phyloP scores from a whole-genome alignment of 345 rosid species.

The Dimocarpus longan region DNA sequence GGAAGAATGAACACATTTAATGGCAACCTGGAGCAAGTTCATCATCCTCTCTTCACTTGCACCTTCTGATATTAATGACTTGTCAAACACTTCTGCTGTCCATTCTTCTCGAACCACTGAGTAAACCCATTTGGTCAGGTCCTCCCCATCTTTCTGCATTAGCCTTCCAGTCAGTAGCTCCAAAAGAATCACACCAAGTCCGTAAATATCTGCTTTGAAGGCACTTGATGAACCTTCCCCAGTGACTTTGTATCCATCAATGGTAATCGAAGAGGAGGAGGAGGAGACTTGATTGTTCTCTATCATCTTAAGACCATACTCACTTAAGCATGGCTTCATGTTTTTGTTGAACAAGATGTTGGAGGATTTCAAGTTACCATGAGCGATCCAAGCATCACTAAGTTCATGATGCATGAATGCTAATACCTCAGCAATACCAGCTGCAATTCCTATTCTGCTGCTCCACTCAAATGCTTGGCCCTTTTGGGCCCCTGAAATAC shows the following conservation, averaged over 20 bases:
- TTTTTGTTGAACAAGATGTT: constrained; percentile 50
- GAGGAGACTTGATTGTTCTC: constrained; percentile 23
- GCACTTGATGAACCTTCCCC: constrained; percentile 8
- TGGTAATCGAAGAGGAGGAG: not conserved
- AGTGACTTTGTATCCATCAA: not conserved
- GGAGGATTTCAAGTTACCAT: constrained; percentile 67
- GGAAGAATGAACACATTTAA: constrained; percentile 47
- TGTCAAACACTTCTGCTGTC: constrained; percentile 68
- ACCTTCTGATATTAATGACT: constrained; percentile 43
- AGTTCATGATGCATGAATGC: constrained; percentile 56
- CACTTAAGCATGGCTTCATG: constrained; percentile 66
- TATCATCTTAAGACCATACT: constrained; percentile 50
- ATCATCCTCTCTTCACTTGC: constrained; percentile 65
- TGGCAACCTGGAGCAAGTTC: constrained; percentile 57
- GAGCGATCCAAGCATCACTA: constrained; percentile 33
- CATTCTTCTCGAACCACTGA: constrained; percentile 59
- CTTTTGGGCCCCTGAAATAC: constrained; percentile 38
- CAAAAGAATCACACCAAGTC: constrained; percentile 54
- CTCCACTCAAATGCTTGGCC: constrained; percentile 49
- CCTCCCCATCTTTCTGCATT: constrained; percentile 43
- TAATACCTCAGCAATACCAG: constrained; percentile 42
- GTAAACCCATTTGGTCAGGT: constrained; percentile 61
- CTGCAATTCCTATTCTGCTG: constrained; percentile 48
- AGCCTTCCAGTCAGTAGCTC: constrained; percentile 60
- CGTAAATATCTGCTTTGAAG: constrained; percentile 45